Conservation (phyloP, 2,329 filamentous ascomycete genomes). For the Piedraia hortae region DNA sequence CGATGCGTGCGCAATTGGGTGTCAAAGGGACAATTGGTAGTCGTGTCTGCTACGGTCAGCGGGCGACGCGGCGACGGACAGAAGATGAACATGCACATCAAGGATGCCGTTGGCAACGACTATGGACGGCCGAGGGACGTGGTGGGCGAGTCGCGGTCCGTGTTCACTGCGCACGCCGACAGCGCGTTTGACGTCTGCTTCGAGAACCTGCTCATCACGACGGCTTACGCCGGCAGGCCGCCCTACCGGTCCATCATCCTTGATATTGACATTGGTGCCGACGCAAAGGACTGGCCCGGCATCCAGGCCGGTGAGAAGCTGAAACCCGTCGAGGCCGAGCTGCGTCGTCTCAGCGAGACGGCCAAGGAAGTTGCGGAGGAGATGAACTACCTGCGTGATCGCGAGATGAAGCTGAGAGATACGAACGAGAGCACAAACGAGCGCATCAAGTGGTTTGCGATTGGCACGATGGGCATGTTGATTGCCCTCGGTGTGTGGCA, state of each 20-base stretch:
- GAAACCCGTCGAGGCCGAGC: conserved; percentile 84
- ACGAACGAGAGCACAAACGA: conserved; percentile 99
- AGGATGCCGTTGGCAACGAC: conserved; percentile 84
- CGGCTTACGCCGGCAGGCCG: conserved; percentile 14
- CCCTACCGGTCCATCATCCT: conserved; percentile 54
- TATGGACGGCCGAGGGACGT: conserved; percentile 81
- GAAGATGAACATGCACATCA: conserved; percentile 83
- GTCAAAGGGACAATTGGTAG: conserved; percentile 68
- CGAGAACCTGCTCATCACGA: conserved; percentile 43
- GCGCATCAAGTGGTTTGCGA: conserved; percentile 94
- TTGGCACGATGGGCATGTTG: conserved; percentile 76
- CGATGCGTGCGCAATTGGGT: conserved; percentile 96
- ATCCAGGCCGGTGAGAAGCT: conserved; percentile 94
- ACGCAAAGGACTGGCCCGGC: conserved; percentile 92
- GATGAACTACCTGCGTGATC: conserved; percentile 78
- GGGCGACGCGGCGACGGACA: conserved; percentile 81
- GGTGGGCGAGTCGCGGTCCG: conserved; percentile 69
- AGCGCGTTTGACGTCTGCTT: conserved; percentile 93
- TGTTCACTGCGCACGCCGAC: conserved; percentile 80
- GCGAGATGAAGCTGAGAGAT: conserved; percentile 88
- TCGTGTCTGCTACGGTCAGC: conserved; percentile 70
- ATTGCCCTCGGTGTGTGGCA: conserved; percentile 83
- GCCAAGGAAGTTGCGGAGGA: conserved; percentile 67
- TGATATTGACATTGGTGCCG: conserved; percentile 85
- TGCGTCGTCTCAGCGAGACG: conserved; percentile 76